Base-by-base conservation (phyloP, 306 rosid genomes). In the Senna siamea region DNA sequence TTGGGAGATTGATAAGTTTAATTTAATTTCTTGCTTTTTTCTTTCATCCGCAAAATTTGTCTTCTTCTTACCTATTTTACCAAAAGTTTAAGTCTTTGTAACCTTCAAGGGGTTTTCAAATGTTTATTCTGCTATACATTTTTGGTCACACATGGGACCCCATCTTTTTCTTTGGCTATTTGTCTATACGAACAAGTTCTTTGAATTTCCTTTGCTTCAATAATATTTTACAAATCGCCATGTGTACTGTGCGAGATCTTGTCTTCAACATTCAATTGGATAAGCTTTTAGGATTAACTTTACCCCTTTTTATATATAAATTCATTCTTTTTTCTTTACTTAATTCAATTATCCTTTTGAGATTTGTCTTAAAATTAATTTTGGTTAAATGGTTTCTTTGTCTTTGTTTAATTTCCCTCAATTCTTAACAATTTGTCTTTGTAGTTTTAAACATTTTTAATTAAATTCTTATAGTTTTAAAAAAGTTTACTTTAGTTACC, bases 81-180 rank as follows among this genome's bases (percentile, higher is more conserved):
- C 78, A 69, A 80, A 62, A 44, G 12, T 41, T 12, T 60, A 34
- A 35, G 26, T 41, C 66, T 18, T 20, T 37, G 58, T 66, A 37
- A 48, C 18, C 44, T 47, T 53, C 70, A 34, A 22, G 52, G 30
- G 23, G 54, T 57, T 18, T 73, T 56, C 73, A 43, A 57, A 1
- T 10, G 22, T 66, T 53, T 11, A 56, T 23, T 23, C 32, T 80
- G 81, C 26, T 72, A 3, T 58, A 50, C 68, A 72, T 34, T 81
- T 77, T 54, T 72, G 79, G 87, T 81, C 78, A 52, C 88, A 63
- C 28, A 82, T 82, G 82, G 86, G 35, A 38, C 83, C 87, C 53
- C 40, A 1, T 2, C 18, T 14, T 5, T 17, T n/a, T n/a, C n/a
- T n/a, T n/a, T 28, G 44, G 20, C 47, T 40, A 14, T 22, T 20